These are phyloP conservation scores for Wickerhamomyces pijperi DNA, from an alignment of 805 yeast species.

Conservation along the genomic window DNA sequence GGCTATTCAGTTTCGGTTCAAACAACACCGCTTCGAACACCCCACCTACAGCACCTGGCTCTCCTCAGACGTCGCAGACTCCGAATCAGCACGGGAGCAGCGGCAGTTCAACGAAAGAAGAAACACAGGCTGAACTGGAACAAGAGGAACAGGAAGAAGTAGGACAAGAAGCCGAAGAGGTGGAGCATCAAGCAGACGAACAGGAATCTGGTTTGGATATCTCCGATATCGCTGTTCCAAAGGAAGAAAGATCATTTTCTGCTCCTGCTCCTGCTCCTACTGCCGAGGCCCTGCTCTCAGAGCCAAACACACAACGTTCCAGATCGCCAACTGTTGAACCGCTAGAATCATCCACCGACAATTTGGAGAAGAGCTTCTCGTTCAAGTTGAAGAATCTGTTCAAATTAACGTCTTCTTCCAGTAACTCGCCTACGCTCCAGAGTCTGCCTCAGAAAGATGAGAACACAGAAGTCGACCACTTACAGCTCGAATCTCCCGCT, in stretches of 20 bases:
- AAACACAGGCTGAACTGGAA: too few species aligned
- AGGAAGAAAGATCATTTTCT: background rate
- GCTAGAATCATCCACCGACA: background rate
- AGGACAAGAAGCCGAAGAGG: too few species aligned
- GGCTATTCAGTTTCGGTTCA: conserved; percentile 27
- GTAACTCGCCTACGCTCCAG: conserved; percentile 8
- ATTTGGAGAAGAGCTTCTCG: conserved; percentile 8
- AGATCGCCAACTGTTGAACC: background rate
- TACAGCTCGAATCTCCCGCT: conserved; percentile 8
- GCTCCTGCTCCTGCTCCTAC: too few species aligned
- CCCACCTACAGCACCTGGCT: conserved; percentile 2
- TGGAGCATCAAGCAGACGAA: background rate
- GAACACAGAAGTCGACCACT: conserved; percentile 2
- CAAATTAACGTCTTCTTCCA: conserved; percentile 10
- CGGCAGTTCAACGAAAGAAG: background rate
- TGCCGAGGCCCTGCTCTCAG: too few species aligned
- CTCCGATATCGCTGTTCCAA: background rate
- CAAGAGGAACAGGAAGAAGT: too few species aligned
- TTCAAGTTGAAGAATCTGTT: conserved; percentile 15
- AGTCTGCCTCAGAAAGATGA: conserved; percentile 4
- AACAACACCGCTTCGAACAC: conserved; percentile 4
- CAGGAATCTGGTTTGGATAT: background rate
- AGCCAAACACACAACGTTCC: background rate
- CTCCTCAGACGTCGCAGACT: background rate
- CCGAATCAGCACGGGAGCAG: background rate